Conservation (phyloP, 257 asterid genomes). For the Fraxinus pennsylvanica region DNA sequence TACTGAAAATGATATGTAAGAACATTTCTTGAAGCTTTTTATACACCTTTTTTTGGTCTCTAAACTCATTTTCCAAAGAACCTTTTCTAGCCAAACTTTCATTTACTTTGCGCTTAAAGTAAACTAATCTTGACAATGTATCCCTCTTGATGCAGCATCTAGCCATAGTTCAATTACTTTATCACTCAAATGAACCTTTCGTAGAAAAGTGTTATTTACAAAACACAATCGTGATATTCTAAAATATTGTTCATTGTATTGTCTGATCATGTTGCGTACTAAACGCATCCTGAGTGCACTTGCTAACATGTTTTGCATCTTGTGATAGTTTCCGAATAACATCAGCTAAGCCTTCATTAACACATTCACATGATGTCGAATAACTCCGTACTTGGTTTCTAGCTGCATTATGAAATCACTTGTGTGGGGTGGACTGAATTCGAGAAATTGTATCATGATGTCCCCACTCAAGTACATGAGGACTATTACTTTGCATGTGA, state of each 20-base stretch:
- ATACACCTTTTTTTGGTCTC: background rate
- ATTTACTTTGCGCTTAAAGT: background rate
- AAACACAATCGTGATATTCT: background rate
- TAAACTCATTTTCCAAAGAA: background rate
- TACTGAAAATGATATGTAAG: constrained; percentile 29
- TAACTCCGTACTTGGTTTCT: background rate
- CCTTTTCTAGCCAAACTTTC: background rate
- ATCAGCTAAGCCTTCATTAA: background rate
- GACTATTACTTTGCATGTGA: constrained; percentile 30
- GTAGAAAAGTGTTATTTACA: background rate
- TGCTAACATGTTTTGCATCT: background rate
- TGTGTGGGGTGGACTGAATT: constrained; percentile 35
- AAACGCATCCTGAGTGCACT: background rate
- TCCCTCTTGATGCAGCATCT: constrained; percentile 15
- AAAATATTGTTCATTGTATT: background rate
- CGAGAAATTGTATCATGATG: constrained; percentile 45
- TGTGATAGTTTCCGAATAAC: background rate
- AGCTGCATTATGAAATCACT: background rate
- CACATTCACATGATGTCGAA: background rate
- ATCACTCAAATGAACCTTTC: background rate
- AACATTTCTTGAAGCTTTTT: constrained; percentile 23
- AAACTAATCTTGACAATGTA: background rate
- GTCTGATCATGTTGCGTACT: background rate
- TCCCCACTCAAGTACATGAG: constrained; percentile 44
- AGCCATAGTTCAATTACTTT: background rate